Evolutionary conservation across 2,329 filamentous ascomycete species (phyloP), one percentile per base, ranked within the genome.

Genomic region (Colletotrichum cuscutae): DNA sequence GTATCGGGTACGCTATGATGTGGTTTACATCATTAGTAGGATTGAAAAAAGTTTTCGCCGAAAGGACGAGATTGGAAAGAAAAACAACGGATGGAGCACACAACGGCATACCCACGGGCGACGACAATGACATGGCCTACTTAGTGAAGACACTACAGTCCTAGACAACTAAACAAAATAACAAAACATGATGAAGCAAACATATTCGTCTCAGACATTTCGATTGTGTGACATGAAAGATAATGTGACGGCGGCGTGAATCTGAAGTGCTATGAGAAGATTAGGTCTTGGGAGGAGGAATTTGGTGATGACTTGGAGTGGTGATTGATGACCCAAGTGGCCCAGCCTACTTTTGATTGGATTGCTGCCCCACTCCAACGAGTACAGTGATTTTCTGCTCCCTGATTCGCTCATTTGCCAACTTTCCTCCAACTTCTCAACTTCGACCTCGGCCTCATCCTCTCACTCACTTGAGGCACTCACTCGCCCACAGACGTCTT

Each of bases 121-220:
- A 52, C 59, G 28, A 26, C 63, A 58, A 28, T 63, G 37, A 57
- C 56, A 59, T 26, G 57, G 37, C 56, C 62, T 53, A 13, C 24
- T 42, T 30, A 22, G 15, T 49, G 42, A 49, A 49, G 42, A 53
- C 52, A 19, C 42, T n/a, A 49, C 54, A 65, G 60, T 65, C 70
- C 66, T 70, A 72, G 70, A 72, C 67, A 61, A 72, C n/a, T 59
- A 59, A 53, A 49, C 32, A 22, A 64, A 71, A 72, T 64, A 57
- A 54, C 64, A n/a, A 68, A 62, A 68, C 63, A 63, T 53, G n/a
- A 54, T 63, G 54, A 24, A 63, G 49, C 22, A 37, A 37, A 3
- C 22, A 32, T 8, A 11, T 4, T 8, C 8, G 30, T 32, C 30
- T 32, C 2, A 9, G 9, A 4, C 30, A 3, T 32, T 32, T 32